Conservation (phyloP, 202 grass and related monocot genomes). For the Panicum hallii region DNA sequence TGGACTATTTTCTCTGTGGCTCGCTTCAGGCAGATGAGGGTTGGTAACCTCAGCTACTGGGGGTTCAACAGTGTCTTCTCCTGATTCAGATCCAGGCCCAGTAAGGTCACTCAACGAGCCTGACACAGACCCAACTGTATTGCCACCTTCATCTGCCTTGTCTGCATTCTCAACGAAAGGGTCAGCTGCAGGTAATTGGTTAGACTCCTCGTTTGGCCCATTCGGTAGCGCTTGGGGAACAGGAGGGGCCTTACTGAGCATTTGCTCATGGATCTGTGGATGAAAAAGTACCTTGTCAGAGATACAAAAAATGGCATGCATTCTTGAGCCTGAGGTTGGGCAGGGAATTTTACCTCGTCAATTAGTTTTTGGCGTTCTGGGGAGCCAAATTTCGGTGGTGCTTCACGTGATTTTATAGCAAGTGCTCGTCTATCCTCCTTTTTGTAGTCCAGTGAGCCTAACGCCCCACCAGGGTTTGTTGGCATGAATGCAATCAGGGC, state of each 20-base stretch:
- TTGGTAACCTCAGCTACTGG: conserved; percentile 42
- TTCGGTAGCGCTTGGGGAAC: conserved; percentile 58
- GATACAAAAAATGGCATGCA: neutral
- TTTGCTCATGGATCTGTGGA: conserved; percentile 83
- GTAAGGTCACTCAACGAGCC: conserved; percentile 34
- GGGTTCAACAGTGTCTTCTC: conserved; percentile 51
- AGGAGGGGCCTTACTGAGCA: conserved; percentile 79
- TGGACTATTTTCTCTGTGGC: conserved; percentile 46
- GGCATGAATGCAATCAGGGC: conserved; percentile 99
- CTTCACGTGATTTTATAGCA: conserved; percentile 83
- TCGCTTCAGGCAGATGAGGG: conserved; percentile 43
- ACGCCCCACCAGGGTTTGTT: conserved; percentile 86
- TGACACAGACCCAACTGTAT: conserved; percentile 40
- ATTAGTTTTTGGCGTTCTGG: conserved; percentile 91
- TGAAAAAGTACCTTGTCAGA: conserved; percentile 32
- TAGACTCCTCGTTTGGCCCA: conserved; percentile 34
- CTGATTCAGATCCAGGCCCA: conserved; percentile 49
- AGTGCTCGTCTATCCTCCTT: conserved; percentile 85
- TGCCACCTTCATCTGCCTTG: conserved; percentile 38
- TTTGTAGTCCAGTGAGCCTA: conserved; percentile 93
- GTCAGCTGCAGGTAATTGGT: conserved; percentile 33
- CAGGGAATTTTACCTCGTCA: conserved; percentile 72
- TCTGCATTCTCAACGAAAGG: conserved; percentile 37
- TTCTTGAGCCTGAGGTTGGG: conserved; percentile 1
- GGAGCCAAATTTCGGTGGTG: conserved; percentile 80